A percentile compares a stretch with the other conserved stretches of the same genome.
phyloP scores from a whole-genome alignment of 345 rosid species.

The Euclidium syriacum region DNA sequence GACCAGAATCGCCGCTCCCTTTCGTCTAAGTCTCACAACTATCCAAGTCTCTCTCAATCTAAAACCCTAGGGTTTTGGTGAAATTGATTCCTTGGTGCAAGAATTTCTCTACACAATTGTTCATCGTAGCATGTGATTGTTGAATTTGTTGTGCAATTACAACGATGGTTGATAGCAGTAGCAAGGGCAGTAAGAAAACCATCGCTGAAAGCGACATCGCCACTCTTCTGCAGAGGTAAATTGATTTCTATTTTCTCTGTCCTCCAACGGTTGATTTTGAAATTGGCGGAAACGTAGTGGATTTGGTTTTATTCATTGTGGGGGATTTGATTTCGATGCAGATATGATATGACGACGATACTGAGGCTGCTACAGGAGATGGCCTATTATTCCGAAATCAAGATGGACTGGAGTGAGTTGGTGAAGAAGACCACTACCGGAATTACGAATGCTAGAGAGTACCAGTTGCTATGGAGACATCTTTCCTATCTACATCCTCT shows the following conservation, averaged over 20 bases:
- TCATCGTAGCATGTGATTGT: constrained; percentile 26
- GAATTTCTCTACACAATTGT: background rate
- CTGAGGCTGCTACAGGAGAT: constrained; percentile 58
- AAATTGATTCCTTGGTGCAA: background rate
- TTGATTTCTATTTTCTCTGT: background rate
- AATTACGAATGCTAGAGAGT: constrained; percentile 66
- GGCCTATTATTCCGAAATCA: constrained; percentile 31
- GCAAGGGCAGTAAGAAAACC: constrained; percentile 36
- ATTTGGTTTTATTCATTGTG: background rate
- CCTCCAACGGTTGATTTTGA: background rate
- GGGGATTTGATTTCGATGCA: constrained; percentile 12
- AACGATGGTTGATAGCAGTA: constrained; percentile 41
- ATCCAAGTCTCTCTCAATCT: background rate
- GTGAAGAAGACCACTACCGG: constrained; percentile 64
- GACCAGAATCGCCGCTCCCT: background rate
- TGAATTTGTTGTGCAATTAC: background rate
- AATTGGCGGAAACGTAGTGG: background rate
- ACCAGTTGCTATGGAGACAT: constrained; percentile 87
- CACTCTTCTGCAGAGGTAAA: constrained; percentile 59
- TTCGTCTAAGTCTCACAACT: background rate
- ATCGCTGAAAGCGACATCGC: constrained; percentile 61
- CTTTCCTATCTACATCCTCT: constrained; percentile 61
- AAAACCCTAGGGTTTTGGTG: constrained; percentile 32
- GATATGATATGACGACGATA: constrained; percentile 51
- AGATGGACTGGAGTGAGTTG: constrained; percentile 56